Base-by-base conservation (phyloP, 805 yeast species). In the Blastobotrys robertii region DNA sequence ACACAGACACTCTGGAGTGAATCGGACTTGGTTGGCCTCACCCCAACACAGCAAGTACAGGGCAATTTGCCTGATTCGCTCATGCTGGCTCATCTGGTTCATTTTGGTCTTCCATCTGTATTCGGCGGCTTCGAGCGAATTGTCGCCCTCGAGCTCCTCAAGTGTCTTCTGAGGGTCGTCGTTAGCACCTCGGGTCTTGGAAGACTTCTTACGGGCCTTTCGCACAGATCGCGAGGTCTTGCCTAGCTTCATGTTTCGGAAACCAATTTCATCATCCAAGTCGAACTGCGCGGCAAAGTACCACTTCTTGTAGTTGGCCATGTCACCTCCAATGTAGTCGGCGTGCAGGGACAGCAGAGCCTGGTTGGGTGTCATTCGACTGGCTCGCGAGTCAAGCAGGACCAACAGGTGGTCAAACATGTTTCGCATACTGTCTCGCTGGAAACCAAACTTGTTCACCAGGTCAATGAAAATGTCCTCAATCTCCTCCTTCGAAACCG, bases 1-100 rank as follows among this genome's bases (percentile, higher is more conserved):
- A 48, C 94, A 84, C 15, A 86, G 57, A 53, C 94, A 84, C 56
- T 86, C 96, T 0, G 96, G 95, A 77, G 86, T 79, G 53, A 83
- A 86, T 48, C 96, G 69, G 2, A 86, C 57, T 52, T 84, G 87
- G 55, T 83, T 84, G 0, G 95, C 86, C 57, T 86, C 96, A 1
- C 95, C 94, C 96, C 96, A 86, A 48, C 84, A 74, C 43, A 84
- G 59, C 9, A 86, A 66, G 54, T 79, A 87, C 6, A 86, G 60
- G 0, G 84, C 76, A 12, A 86, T 50, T 49, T 86, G 95, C 11
- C 69, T 63, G 2, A 77, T 65, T 44, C 78, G 70, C 43, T 79
- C 84, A 22, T 67, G 64, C 1, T 81, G 69, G 0, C 74, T 57
- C 37, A 74, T 63, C 1, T 65, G 54, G 28, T 66, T 66, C 80